Conservation (phyloP, 768 basidiomycete genomes). For the Trametes elegans region DNA sequence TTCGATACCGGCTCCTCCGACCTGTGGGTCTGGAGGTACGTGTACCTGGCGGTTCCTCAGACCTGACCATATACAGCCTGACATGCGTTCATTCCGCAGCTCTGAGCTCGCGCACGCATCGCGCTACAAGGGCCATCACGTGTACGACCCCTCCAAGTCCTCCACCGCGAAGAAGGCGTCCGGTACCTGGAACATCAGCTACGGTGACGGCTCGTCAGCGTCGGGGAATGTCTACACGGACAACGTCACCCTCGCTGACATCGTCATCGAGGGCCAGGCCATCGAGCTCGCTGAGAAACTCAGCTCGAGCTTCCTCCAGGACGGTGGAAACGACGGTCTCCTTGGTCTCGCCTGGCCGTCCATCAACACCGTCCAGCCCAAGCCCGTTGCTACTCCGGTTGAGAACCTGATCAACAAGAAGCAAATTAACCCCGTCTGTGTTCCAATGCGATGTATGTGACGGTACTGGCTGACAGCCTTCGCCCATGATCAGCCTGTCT, state of each 20-base stretch:
- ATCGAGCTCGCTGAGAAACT: slow-evolving; percentile 38
- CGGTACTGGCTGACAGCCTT: background rate
- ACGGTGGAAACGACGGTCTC: slow-evolving; percentile 37
- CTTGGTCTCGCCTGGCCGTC: slow-evolving; percentile 38
- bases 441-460: background rate
- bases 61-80: no score
- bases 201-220: slow-evolving; percentile 41
- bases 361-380: slow-evolving; percentile 38
- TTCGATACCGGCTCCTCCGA: slow-evolving; percentile 36
- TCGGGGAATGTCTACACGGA: slow-evolving; percentile 39
- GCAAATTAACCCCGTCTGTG: slow-evolving; percentile 26
- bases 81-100: no score
- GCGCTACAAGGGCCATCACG: slow-evolving; percentile 26
- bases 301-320: slow-evolving; percentile 33
- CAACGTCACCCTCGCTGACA: slow-evolving; percentile 35
- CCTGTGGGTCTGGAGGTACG: slow-evolving; percentile 32
- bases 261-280: slow-evolving; percentile 35
- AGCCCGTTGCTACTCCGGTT: slow-evolving; percentile 36
- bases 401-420: slow-evolving; percentile 39
- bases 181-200: slow-evolving; percentile 35
- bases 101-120: slow-evolving; percentile 27
- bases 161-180: slow-evolving; percentile 30
- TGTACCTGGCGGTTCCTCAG: no score
- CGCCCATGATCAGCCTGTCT: slow-evolving; percentile 27
- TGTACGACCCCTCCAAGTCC: slow-evolving; percentile 31